A percentile compares a stretch with the other conserved stretches of the same genome.
Evolutionary conservation across 164 flowering plant species (phyloP).

Genomic region (Akebia trifoliata): DNA sequence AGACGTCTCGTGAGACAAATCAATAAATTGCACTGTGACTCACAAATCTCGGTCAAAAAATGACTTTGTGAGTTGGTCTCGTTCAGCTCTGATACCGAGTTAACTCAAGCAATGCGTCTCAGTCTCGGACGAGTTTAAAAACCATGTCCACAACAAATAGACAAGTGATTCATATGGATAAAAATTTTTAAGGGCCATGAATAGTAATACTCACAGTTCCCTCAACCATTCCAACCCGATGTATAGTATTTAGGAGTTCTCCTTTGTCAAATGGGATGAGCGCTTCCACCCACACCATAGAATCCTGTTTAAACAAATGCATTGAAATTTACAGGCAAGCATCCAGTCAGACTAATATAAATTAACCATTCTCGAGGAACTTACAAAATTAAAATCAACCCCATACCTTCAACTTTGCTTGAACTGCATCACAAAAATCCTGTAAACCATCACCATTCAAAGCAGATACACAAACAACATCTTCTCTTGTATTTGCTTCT

Average conservation of each 20-base stretch:
- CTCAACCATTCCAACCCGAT: conserved; percentile 87
- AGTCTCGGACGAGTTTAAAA: too few species aligned
- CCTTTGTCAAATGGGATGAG: conserved; percentile 84
- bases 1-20: too few species aligned
- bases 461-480: conserved; percentile 78
- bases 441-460: conserved; percentile 65
- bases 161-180: neutral
- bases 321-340: neutral
- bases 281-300: conserved; percentile 95
- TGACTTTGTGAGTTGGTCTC: too few species aligned
- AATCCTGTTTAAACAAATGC: conserved; percentile 43
- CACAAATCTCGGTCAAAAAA: too few species aligned
- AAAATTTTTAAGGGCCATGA: neutral
- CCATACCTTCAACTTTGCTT: conserved; percentile 60
- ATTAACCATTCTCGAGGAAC: neutral
- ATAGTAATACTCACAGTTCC: conserved; percentile 49
- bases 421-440: conserved; percentile 72
- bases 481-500: conserved; percentile 58
- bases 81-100: too few species aligned
- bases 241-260: conserved; percentile 79
- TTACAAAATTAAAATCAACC: conserved; percentile 2
- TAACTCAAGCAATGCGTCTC: too few species aligned
- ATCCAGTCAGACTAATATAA: neutral
- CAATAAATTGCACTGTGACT: too few species aligned
- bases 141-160: neutral